A percentile compares a stretch with the other conserved stretches of the same genome.
Evolutionary conservation across 768 basidiomycete species (phyloP).

Genomic region (Pleurotus ostreatus): DNA sequence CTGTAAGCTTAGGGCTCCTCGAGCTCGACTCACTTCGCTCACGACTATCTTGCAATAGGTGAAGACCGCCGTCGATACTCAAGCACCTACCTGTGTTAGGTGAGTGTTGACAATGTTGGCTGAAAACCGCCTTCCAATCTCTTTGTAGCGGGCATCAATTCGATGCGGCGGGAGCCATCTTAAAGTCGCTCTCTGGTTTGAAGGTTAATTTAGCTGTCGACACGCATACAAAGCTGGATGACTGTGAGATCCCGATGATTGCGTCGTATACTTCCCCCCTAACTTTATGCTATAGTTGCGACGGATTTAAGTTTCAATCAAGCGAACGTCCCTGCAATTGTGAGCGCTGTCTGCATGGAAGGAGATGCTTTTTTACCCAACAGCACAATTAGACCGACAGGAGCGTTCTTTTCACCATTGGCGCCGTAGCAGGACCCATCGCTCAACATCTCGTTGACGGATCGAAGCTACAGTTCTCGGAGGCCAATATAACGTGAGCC

Average conservation of each 20-base stretch:
- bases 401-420: slow-evolving; percentile 62
- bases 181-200: slow-evolving; percentile 57
- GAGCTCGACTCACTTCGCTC: not conserved
- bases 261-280: not conserved
- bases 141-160: slow-evolving; percentile 58
- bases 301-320: slow-evolving; percentile 59
- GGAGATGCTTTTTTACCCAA: not conserved
- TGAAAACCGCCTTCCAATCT: slow-evolving; percentile 4
- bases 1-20: slow-evolving; percentile 31
- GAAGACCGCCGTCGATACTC: slow-evolving; percentile 48
- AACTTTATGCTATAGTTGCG: slow-evolving; percentile 30
- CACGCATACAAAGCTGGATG: slow-evolving; percentile 57
- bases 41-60: slow-evolving; percentile 30
- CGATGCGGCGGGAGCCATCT: slow-evolving; percentile 54
- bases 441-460: slow-evolving; percentile 62
- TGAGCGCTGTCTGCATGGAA: slow-evolving; percentile 20
- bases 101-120: slow-evolving; percentile 14
- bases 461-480: slow-evolving; percentile 47
- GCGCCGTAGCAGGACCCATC: slow-evolving; percentile 65
- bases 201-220: slow-evolving; percentile 54
- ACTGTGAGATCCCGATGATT: slow-evolving; percentile 40
- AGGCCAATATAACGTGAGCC: slow-evolving; percentile 55
- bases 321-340: slow-evolving; percentile 48
- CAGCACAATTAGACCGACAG: slow-evolving; percentile 45
- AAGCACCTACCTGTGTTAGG: slow-evolving; percentile 56